Base-by-base conservation (phyloP, 257 asterid species). In the Solanum raphanifolium region DNA sequence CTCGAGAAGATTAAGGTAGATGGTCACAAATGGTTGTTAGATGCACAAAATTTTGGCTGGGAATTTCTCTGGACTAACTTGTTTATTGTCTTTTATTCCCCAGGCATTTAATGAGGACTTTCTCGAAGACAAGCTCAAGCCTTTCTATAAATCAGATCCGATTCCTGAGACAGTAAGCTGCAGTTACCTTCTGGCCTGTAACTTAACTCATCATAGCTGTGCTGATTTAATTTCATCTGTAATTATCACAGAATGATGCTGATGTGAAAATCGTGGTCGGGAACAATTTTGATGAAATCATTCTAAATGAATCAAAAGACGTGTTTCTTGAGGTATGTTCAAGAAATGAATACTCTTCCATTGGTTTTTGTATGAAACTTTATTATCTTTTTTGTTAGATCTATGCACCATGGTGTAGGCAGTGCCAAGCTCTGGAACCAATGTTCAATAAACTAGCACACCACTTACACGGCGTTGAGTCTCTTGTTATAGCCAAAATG, bases 351-450 rank as follows among this genome's bases (percentile, higher is more conserved):
- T 43, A 8, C 16, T 46, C 68, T 27, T 81, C n/a, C 66, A 29
- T 29, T 16, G 27, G 36, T 46, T 81, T 79, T 46, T 46, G 85
- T 5, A 76, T 60, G 81, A 20, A 25, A 27, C 39, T 69, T 46
- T 7, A 60, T 13, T 7, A 34, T 88, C 52, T 16, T n/a, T 36
- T 23, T 25, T 27, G 90, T 83, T 88, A 96, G 99, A 87, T 97
- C 83, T 96, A 95, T 89, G 98, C 99, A 71, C 99, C 99, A 35
- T 97, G 99, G 99, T 97, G 99, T 83, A 95, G 97, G 87, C 98
- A 92, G 88, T 97, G 99, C 92, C 98, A 94, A 93, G 82, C 97
- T 90, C 95, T 97, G 12, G 98, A 97, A 91, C 98, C 99, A 84
- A 94, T 91, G 83, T 96, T 95, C 90, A 92, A 94, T 91, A 95